Percentiles rank a stretch among this genome's conserved stretches.
These are phyloP conservation scores for Venturiaceae sp. DNA, from an alignment of 2,329 filamentous ascomycete species.

Conservation along the genomic window DNA sequence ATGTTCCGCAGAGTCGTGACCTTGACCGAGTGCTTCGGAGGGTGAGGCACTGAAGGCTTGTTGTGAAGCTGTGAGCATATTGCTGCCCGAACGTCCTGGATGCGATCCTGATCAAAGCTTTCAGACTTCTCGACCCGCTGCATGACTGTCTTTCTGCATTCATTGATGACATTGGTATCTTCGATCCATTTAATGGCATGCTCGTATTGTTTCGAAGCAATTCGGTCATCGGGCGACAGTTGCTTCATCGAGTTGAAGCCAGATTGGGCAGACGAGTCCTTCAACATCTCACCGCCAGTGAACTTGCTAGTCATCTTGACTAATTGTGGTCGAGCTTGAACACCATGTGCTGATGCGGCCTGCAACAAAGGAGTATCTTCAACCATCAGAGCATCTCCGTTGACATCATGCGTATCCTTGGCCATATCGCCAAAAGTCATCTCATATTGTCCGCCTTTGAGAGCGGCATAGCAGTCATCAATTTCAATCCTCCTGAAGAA, in stretches of 20 bases:
- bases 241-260: conserved; percentile 30
- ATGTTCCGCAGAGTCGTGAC: conserved; percentile 39
- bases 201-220: conserved; percentile 29
- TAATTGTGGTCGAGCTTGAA: conserved; percentile 2
- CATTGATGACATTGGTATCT: conserved; percentile 28
- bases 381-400: conserved; percentile 31
- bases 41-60: conserved; percentile 39
- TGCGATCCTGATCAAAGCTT: conserved; percentile 27
- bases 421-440: conserved; percentile 37
- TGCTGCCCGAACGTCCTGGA: conserved; percentile 37
- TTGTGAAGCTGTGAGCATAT: conserved; percentile 39
- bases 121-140: conserved; percentile 12
- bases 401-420: conserved; percentile 23
- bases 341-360: conserved; percentile 23
- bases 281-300: conserved; percentile 28
- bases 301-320: conserved; percentile 13
- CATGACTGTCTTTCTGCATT: conserved; percentile 21
- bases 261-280: conserved; percentile 24
- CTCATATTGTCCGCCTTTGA: conserved; percentile 42
- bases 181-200: conserved; percentile 23
- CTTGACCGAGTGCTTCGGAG: conserved; percentile 37
- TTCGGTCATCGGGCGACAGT: conserved; percentile 33
- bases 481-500: conserved; percentile 42
- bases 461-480: conserved; percentile 43
- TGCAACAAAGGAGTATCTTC: conserved; percentile 35